Percentiles rank a stretch among this genome's conserved stretches.
phyloP scores from a whole-genome alignment of 352 stramenopile genomes.

The Pythium utonaiense region DNA sequence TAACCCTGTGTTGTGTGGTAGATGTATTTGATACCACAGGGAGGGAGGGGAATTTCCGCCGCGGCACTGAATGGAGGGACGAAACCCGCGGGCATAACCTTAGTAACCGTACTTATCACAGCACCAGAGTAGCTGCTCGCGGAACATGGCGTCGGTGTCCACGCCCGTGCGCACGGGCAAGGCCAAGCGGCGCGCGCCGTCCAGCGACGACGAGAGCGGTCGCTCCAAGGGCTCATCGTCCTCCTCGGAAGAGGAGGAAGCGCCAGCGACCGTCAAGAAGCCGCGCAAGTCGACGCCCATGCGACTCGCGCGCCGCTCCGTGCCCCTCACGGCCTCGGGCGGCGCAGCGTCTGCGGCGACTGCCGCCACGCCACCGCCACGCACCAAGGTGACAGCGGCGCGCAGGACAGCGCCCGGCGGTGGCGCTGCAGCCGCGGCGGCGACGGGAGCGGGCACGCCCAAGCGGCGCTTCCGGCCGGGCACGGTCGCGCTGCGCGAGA shows the following conservation, averaged over 20 bases:
- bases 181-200: conserved; percentile 21
- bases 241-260: conserved; percentile 12
- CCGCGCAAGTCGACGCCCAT: conserved; percentile 18
- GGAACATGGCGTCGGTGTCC: conserved; percentile 5
- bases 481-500: conserved; percentile 92
- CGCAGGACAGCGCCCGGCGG: conserved; percentile 24
- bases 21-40: conserved; percentile 3
- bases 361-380: conserved; percentile 27
- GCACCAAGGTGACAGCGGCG: conserved; percentile 16
- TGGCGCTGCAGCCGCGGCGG: not conserved
- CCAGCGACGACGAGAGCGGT: conserved; percentile 26
- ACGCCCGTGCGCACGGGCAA: conserved; percentile 18
- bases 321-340: not conserved
- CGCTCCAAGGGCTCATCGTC: not conserved
- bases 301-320: conserved; percentile 11
- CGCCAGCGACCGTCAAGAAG: conserved; percentile 27
- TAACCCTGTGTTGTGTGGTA: conserved; percentile 13
- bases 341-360: not conserved
- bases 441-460: conserved; percentile 13
- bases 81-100: not conserved
- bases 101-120: conserved; percentile 13
- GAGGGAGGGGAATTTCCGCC: conserved; percentile 11
- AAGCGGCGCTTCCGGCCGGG: conserved; percentile 65
- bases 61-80: conserved; percentile 2
- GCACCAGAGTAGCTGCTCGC: not conserved